phyloP scores from a whole-genome alignment of 129 eudicot genomes.

The Chrysanthemum makinoi region DNA sequence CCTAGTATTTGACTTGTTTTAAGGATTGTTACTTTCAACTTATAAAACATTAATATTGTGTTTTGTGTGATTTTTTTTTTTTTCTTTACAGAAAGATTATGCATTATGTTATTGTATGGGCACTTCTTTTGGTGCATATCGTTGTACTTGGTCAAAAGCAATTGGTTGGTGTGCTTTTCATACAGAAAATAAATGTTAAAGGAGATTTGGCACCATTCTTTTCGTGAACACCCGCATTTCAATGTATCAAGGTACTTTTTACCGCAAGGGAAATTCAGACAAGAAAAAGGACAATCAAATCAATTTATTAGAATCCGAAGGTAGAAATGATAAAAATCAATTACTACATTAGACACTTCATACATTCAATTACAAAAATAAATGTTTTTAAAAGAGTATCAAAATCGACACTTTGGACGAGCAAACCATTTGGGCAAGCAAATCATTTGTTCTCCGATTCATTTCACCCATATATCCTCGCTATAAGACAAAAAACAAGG shows the following conservation, averaged over 20 bases:
- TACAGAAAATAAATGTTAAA: background rate
- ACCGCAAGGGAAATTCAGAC: background rate
- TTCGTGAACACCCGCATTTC: background rate
- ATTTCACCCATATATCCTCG: too few relatives aligned
- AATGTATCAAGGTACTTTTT: background rate
- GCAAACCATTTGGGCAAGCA: too few relatives aligned
- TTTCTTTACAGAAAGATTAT: background rate
- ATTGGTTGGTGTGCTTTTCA: conserved; percentile 1
- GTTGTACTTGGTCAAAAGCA: conserved; percentile 17
- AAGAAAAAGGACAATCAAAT: background rate
- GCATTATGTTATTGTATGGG: conserved; percentile 14
- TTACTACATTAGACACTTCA: too few relatives aligned
- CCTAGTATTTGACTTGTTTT: conserved; percentile 13
- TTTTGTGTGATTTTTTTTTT: background rate
- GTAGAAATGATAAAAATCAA: too few relatives aligned
- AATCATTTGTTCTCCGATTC: too few relatives aligned
- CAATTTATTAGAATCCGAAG: too few relatives aligned
- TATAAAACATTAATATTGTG: conserved; percentile 8
- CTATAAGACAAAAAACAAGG: too few relatives aligned
- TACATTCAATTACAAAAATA: too few relatives aligned
- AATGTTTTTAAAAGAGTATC: too few relatives aligned
- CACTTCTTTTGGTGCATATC: conserved; percentile 14
- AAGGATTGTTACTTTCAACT: conserved; percentile 13
- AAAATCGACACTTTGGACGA: too few relatives aligned
- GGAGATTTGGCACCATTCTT: background rate